Percentiles rank a stretch among this genome's conserved stretches.
These are phyloP conservation scores for Psilocybe sp. DNA, from an alignment of 768 basidiomycete genomes.

Conservation along the genomic window DNA sequence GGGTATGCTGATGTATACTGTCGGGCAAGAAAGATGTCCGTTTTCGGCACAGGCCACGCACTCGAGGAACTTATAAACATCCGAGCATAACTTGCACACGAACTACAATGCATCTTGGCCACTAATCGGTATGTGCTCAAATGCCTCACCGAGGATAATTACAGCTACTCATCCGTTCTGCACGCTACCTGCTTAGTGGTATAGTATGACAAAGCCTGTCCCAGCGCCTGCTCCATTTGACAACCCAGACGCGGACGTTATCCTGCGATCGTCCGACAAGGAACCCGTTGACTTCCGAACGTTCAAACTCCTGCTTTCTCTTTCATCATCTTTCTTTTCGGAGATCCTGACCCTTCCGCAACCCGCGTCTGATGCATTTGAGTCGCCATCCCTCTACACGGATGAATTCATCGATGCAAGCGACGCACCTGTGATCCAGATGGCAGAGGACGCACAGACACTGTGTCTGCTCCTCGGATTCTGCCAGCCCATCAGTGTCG, in stretches of 20 bases:
- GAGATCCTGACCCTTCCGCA: slow-evolving; percentile 54
- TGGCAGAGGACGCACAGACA: slow-evolving; percentile 42
- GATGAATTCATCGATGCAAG: slow-evolving; percentile 22
- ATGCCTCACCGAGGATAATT: too few species aligned
- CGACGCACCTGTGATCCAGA: slow-evolving; percentile 41
- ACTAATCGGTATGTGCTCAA: too few species aligned
- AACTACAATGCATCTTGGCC: too few species aligned
- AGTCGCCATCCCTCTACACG: slow-evolving; percentile 18
- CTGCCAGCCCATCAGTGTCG: slow-evolving; percentile 46
- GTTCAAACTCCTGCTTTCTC: slow-evolving; percentile 50
- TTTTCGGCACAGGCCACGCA: too few species aligned
- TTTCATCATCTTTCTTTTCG: slow-evolving; percentile 58
- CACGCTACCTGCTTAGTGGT: neutral
- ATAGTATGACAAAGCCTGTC: slow-evolving; percentile 14
- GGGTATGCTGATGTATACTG: too few species aligned
- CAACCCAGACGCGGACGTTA: slow-evolving; percentile 46
- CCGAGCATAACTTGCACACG: too few species aligned
- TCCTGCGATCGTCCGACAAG: slow-evolving; percentile 52
- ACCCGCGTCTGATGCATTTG: slow-evolving; percentile 22
- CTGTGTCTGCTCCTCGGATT: slow-evolving; percentile 41
- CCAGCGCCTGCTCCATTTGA: slow-evolving; percentile 40
- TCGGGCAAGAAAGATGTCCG: too few species aligned
- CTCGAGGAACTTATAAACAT: too few species aligned
- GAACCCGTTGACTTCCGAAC: slow-evolving; percentile 46
- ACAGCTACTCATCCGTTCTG: neutral